Evolutionary conservation across 257 asterid genomes (phyloP).

Genomic region (Sherardia arvensis): DNA sequence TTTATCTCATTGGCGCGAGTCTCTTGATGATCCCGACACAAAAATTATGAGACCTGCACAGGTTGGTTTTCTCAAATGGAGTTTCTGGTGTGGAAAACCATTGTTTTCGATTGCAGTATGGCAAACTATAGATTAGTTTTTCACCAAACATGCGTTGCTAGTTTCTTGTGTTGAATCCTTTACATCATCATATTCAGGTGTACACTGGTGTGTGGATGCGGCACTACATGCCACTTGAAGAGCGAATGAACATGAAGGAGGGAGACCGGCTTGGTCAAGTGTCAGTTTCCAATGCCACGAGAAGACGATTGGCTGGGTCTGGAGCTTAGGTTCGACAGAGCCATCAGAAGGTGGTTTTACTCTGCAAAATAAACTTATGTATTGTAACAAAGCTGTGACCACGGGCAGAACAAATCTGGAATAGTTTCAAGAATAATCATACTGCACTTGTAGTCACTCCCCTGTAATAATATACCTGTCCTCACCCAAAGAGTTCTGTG

Average conservation of each 20-base stretch:
- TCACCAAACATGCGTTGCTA: too few species aligned
- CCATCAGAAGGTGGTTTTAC: not conserved
- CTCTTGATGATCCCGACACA: slow-evolving; percentile 91
- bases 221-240: slow-evolving; percentile 61
- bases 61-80: slow-evolving; percentile 25
- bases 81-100: not conserved
- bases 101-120: too few species aligned
- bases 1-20: slow-evolving; percentile 96
- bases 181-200: slow-evolving; percentile 34
- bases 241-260: slow-evolving; percentile 36
- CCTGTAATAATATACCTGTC: not conserved
- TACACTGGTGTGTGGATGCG: slow-evolving; percentile 92
- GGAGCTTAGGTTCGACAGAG: slow-evolving; percentile 35
- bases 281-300: slow-evolving; percentile 77
- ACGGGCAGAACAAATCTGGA: not conserved
- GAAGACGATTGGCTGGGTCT: slow-evolving; percentile 83
- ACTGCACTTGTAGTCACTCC: not conserved
- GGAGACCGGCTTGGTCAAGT: slow-evolving; percentile 76
- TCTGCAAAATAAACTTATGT: not conserved
- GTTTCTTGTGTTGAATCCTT: not conserved
- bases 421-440: not conserved
- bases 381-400: not conserved
- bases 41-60: slow-evolving; percentile 98
- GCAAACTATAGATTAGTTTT: not conserved
- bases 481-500: not conserved